Percentiles rank a stretch among this genome's conserved stretches.
Evolutionary conservation across 1,139 yeast species (phyloP).

Genomic region (Kodamaea ohmeri): DNA sequence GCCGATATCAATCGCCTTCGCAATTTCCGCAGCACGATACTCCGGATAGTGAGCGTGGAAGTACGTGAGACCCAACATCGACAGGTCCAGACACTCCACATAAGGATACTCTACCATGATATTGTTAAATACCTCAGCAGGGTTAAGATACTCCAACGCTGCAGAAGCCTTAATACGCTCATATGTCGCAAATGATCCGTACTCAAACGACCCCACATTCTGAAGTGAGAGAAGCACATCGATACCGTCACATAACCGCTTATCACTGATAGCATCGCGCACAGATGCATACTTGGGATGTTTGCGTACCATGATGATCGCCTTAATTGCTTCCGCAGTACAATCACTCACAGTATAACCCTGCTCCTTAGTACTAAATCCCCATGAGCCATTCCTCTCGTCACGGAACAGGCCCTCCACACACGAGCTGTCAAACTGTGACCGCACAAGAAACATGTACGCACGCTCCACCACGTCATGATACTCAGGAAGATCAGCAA

Average conservation of each 20-base stretch:
- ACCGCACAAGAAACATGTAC: constrained; percentile 68
- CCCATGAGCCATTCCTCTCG: constrained; percentile 90
- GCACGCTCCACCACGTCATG: constrained; percentile 60
- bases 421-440: constrained; percentile 84
- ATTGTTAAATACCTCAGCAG: constrained; percentile 97
- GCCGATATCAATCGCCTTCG: constrained; percentile 68
- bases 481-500: constrained; percentile 69
- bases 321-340: constrained; percentile 93
- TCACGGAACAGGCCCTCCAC: constrained; percentile 81
- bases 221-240: constrained; percentile 56
- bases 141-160: constrained; percentile 73
- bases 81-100: constrained; percentile 96
- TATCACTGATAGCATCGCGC: constrained; percentile 49
- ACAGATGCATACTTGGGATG: constrained; percentile 49
- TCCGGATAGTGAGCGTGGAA: constrained; percentile 62
- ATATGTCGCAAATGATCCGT: constrained; percentile 91
- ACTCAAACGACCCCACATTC: constrained; percentile 75
- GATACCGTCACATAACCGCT: constrained; percentile 62
- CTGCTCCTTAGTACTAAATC: constrained; percentile 91
- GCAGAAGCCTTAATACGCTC: constrained; percentile 84
- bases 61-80: constrained; percentile 82
- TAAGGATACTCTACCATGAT: constrained; percentile 99
- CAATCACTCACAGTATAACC: constrained; percentile 97
- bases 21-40: constrained; percentile 66
- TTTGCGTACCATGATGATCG: constrained; percentile 85